A percentile compares a stretch with the other conserved stretches of the same genome.
Conservation (phyloP, 352 stramenopile species). For the Globisporangium spinosum region DNA sequence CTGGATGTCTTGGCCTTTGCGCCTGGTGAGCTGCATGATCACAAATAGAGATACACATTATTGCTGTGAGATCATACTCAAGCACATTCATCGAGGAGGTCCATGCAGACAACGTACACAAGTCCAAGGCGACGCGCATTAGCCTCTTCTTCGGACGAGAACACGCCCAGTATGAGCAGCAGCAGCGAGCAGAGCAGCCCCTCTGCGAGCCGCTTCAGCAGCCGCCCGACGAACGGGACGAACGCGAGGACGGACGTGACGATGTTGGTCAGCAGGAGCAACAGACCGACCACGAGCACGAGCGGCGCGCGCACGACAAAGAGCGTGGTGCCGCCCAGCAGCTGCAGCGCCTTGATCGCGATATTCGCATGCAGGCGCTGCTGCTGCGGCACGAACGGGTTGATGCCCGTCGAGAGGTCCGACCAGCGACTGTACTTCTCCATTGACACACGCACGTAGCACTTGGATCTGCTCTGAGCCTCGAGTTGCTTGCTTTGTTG, state of each 20-base stretch:
- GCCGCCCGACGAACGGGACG: constrained; percentile 59
- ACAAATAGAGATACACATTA: background rate
- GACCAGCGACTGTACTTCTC: constrained; percentile 87
- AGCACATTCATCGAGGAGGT: background rate
- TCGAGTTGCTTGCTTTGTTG: background rate
- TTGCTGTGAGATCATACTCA: background rate
- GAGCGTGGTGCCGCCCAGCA: constrained; percentile 41
- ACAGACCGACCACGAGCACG: constrained; percentile 32
- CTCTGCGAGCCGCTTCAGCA: constrained; percentile 65
- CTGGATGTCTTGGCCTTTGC: constrained; percentile 25
- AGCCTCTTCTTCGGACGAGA: constrained; percentile 61
- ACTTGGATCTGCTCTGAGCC: background rate
- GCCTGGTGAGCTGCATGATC: constrained; percentile 19
- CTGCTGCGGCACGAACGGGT: constrained; percentile 82
- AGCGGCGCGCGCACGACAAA: constrained; percentile 53
- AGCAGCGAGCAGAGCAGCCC: constrained; percentile 72
- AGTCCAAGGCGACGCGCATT: constrained; percentile 75
- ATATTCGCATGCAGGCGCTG: constrained; percentile 47
- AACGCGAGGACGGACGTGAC: constrained; percentile 52
- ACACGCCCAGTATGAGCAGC: constrained; percentile 60
- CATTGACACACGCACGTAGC: constrained; percentile 28
- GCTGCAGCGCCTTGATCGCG: constrained; percentile 36
- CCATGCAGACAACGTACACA: constrained; percentile 23
- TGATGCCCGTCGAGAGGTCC: constrained; percentile 82
- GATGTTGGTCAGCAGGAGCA: constrained; percentile 46